Percentiles rank a stretch among this genome's conserved stretches.
These are phyloP conservation scores for Cutaneotrichosporon sp. DNA, from an alignment of 1,284 basidiomycete species.

Conservation along the genomic window DNA sequence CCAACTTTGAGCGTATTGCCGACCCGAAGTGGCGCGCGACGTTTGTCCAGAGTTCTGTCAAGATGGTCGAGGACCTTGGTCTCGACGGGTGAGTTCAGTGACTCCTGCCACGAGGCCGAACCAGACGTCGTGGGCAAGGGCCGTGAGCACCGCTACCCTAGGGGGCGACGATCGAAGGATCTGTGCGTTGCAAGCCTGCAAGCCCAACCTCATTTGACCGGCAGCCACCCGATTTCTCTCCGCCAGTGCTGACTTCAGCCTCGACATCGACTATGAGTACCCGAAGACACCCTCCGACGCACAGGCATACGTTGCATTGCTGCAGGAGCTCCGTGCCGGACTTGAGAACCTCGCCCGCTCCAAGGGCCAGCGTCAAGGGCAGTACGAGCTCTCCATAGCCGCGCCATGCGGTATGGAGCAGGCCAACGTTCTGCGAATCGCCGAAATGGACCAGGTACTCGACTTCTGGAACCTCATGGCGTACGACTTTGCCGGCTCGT, in stretches of 20 bases:
- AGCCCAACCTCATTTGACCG: too few relatives aligned
- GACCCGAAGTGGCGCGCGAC: conserved; percentile 57
- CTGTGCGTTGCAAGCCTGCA: too few relatives aligned
- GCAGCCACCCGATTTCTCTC: too few relatives aligned
- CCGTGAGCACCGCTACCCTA: too few relatives aligned
- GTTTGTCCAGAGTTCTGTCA: conserved; percentile 68
- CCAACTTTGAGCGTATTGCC: conserved; percentile 55
- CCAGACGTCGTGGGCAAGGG: neutral
- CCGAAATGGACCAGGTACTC: conserved; percentile 66
- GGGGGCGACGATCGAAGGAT: too few relatives aligned
- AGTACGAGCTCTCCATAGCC: conserved; percentile 57
- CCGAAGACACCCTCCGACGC: conserved; percentile 51
- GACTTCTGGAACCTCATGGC: conserved; percentile 87
- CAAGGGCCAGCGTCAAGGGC: conserved; percentile 36
- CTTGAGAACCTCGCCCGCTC: conserved; percentile 46
- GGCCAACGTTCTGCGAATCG: conserved; percentile 61
- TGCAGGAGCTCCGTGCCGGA: conserved; percentile 49
- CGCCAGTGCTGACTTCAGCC: neutral
- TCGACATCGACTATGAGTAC: conserved; percentile 53
- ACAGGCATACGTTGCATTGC: conserved; percentile 50
- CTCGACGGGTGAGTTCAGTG: conserved; percentile 80
- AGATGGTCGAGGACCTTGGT: conserved; percentile 76
- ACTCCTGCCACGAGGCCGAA: too few relatives aligned
- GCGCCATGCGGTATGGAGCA: conserved; percentile 74
- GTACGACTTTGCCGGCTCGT: conserved; percentile 44